Conservation (phyloP, 139 green algal species). For the Volvox africanus region DNA sequence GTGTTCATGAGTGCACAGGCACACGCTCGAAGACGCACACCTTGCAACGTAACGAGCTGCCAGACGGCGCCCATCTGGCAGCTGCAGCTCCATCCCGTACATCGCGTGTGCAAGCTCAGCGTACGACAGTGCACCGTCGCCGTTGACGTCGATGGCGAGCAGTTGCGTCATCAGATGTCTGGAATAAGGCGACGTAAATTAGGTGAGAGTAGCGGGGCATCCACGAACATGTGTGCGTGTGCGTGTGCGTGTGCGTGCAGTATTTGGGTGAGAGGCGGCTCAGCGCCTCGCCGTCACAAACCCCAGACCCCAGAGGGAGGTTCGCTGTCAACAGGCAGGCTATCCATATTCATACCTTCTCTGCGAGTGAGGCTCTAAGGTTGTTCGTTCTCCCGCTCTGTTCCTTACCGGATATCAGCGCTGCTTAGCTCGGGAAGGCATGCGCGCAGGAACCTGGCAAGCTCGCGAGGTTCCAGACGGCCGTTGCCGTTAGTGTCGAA, state of each 20-base stretch:
- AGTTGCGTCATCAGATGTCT: constrained; percentile 47
- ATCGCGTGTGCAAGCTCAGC: constrained; percentile 50
- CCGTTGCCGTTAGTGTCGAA: constrained; percentile 52
- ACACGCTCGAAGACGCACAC: background rate
- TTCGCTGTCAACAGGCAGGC: background rate
- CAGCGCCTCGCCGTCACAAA: no score
- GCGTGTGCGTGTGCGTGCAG: no score
- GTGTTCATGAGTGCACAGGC: no score
- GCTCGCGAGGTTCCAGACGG: constrained; percentile 44
- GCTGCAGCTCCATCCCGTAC: constrained; percentile 36
- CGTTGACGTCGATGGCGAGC: constrained; percentile 52
- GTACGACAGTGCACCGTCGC: constrained; percentile 49
- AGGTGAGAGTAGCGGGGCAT: no score
- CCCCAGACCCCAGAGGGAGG: no score
- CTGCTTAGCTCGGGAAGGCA: constrained; percentile 46
- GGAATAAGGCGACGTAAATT: no score
- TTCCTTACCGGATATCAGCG: constrained; percentile 32
- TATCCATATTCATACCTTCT: background rate
- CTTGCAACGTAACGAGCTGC: background rate
- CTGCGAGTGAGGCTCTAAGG: background rate
- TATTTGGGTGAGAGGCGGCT: no score
- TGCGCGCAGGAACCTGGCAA: constrained; percentile 47
- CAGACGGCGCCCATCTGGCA: constrained; percentile 31
- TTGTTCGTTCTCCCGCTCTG: background rate
- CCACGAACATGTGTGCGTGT: no score